phyloP scores from a whole-genome alignment of 768 basidiomycete genomes.

The Kwoniella mangroviensis region DNA sequence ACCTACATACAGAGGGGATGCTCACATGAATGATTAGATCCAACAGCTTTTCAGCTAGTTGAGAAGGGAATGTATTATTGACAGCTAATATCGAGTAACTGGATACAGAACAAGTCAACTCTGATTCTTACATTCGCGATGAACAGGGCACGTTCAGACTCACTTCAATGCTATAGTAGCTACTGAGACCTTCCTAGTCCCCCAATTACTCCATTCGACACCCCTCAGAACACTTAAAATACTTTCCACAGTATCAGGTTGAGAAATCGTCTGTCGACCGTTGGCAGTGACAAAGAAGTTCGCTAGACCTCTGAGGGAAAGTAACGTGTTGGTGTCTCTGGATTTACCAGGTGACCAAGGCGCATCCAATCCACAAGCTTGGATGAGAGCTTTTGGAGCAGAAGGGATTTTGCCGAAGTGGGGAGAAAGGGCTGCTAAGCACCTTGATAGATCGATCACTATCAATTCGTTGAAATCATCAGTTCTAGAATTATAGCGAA shows the following conservation, averaged over 20 bases:
- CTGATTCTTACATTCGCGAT: background rate
- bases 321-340: conserved; percentile 80
- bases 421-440: conserved; percentile 70
- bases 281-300: conserved; percentile 69
- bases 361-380: conserved; percentile 69
- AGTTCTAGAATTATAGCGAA: background rate
- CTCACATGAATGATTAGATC: conserved; percentile 46
- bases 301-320: conserved; percentile 76
- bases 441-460: conserved; percentile 86
- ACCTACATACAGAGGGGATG: background rate
- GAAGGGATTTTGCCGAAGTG: conserved; percentile 61
- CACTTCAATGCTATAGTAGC: conserved; percentile 89
- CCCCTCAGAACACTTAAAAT: conserved; percentile 61
- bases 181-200: conserved; percentile 74
- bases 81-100: conserved; percentile 55
- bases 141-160: conserved; percentile 52
- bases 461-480: background rate
- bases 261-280: conserved; percentile 37
- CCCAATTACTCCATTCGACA: conserved; percentile 66
- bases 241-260: conserved; percentile 35
- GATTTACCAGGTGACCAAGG: conserved; percentile 68
- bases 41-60: conserved; percentile 29
- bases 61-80: conserved; percentile 29
- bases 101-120: conserved; percentile 17
- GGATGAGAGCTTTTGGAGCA: conserved; percentile 70